phyloP scores from a whole-genome alignment of 2,329 filamentous ascomycete species.

The Hypoxylon sp. region DNA sequence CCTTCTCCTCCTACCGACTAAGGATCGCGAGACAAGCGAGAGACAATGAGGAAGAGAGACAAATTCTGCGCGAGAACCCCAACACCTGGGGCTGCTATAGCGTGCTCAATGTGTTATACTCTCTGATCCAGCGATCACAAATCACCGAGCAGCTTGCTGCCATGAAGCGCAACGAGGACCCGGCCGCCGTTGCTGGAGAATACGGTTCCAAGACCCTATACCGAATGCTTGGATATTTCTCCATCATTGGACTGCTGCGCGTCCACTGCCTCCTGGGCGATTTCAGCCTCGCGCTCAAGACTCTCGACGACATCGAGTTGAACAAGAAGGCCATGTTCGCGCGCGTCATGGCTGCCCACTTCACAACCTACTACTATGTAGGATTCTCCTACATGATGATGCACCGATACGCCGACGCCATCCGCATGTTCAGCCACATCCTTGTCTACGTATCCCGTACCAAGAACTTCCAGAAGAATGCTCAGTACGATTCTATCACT shows the following conservation, averaged over 20 bases:
- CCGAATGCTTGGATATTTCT: conserved; percentile 99
- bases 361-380: conserved; percentile 99
- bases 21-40: conserved; percentile 83
- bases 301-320: conserved; percentile 98
- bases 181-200: conserved; percentile 88
- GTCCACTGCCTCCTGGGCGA: conserved; percentile 97
- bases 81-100: conserved; percentile 99
- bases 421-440: conserved; percentile 99
- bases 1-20: conserved; percentile 97
- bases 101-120: conserved; percentile 99
- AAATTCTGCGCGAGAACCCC: conserved; percentile 93
- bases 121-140: conserved; percentile 96
- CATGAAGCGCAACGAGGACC: conserved; percentile 94
- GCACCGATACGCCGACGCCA: conserved; percentile 98
- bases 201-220: conserved; percentile 96
- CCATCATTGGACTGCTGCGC: conserved; percentile 95
- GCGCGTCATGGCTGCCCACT: conserved; percentile 98
- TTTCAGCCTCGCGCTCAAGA: conserved; percentile 98
- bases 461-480: conserved; percentile 99
- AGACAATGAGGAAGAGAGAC: conserved; percentile 91
- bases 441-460: conserved; percentile 98
- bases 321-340: conserved; percentile 99
- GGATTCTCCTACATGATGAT: conserved; percentile 99
- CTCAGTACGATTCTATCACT: conserved; percentile 97
- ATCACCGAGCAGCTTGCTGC: conserved; percentile 97